Evolutionary conservation across 2,329 filamentous ascomycete species (phyloP), one percentile per base, ranked within the genome.

Genomic region (Arthrobotrys sphaeroides): DNA sequence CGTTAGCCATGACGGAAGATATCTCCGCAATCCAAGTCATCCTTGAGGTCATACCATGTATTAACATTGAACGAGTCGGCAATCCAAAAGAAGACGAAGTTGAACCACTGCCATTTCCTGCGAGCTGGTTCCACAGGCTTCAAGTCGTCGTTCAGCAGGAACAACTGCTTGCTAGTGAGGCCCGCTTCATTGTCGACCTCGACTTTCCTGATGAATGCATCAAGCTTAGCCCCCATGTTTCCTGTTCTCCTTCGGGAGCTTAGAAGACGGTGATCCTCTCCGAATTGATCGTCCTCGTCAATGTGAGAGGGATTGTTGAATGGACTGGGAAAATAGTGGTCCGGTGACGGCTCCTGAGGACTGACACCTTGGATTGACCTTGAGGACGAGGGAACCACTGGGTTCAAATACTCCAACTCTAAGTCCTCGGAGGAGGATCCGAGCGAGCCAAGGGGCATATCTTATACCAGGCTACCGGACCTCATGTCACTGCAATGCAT

Each of bases 81-180:
- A 80, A 95, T 87, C 92, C 92, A 94, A 81, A 95, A 95, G 12
- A 89, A 91, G 42, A 96, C 90, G 81, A 93, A 97, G 82, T 96
- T 96, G 88, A 91, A 93, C 28, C 90, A 84, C 16, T 89, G 89
- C 93, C 94, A 97, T 87, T 92, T 88, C 65, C 94, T 89, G 70
- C 92, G 88, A 77, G 88, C 88, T 13, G 89, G 89, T 81, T 96
- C 93, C 60, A 97, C 85, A 81, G 86, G 86, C 78, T 92, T 93
- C 78, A 95, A 85, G 83, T 95, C 92, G 82, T 92, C 84, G 82
- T 97, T 97, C 78, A 89, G 91, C 81, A 97, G 87, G 90, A 97
- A 93, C 78, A 96, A 85, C 84, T 97, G 92, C 13, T 90, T 87
- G 62, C 87, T 89, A 5, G 89, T 91, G 80, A 97, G 86, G 49